Evolutionary conservation across 768 basidiomycete genomes (phyloP).

Genomic region (Leccinum olivaceopallidum): DNA sequence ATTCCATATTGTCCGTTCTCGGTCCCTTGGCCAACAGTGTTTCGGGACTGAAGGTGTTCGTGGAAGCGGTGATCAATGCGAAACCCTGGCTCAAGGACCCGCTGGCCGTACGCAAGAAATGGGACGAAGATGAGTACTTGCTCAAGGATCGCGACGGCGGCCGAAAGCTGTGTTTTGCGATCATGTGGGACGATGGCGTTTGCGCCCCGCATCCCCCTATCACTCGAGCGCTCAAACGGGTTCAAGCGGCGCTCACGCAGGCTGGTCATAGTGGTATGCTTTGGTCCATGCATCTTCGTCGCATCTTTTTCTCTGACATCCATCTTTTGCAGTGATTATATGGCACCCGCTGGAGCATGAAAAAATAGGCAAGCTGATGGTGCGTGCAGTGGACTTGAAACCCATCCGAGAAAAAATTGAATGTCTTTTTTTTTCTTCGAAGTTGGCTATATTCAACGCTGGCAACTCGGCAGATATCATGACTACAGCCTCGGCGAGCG

Average conservation of each 20-base stretch:
- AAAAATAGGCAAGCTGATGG: constrained; percentile 43
- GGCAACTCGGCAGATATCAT: constrained; percentile 51
- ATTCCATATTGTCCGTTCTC: constrained; percentile 68
- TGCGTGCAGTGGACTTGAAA: constrained; percentile 31
- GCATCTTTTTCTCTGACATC: not conserved
- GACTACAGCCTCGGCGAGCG: constrained; percentile 37
- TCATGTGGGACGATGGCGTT: constrained; percentile 69
- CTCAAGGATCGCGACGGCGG: constrained; percentile 60
- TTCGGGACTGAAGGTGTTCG: constrained; percentile 63
- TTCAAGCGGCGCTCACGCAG: constrained; percentile 53
- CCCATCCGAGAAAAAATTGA: not conserved
- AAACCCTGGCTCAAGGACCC: constrained; percentile 73
- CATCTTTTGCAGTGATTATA: constrained; percentile 53
- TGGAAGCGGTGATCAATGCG: constrained; percentile 56
- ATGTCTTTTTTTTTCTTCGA: not conserved
- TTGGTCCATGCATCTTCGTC: not conserved
- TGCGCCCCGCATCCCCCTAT: constrained; percentile 66
- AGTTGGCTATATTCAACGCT: constrained; percentile 46
- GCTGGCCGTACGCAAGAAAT: constrained; percentile 52
- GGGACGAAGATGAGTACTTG: constrained; percentile 59
- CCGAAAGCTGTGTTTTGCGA: constrained; percentile 52
- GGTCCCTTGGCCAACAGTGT: constrained; percentile 68
- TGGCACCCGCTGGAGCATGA: constrained; percentile 61
- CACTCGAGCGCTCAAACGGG: constrained; percentile 53
- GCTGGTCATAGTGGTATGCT: constrained; percentile 65